Base-by-base conservation (phyloP, 2,329 filamentous ascomycete species). In the Colletotrichum costaricense region DNA sequence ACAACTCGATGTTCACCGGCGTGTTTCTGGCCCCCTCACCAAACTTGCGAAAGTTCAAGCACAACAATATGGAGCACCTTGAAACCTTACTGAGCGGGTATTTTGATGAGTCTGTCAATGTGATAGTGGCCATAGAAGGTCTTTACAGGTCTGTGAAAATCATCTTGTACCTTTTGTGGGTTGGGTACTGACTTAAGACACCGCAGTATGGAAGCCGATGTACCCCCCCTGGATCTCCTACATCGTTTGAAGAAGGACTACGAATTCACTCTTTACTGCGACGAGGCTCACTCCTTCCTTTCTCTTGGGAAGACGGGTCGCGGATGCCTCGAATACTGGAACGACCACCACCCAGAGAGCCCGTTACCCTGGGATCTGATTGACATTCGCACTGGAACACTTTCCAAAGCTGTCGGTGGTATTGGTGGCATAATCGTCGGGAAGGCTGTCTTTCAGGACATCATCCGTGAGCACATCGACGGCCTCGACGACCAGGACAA, bases 311-410 rank as follows among this genome's bases (percentile, higher is more conserved):
- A 58, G 38, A 76, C 64, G 14, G 75, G 75, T 7, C 69, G 64
- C 5, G 74, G 75, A 28, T 76, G 72, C 22, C 30, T 76, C 26
- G 74, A 76, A 42, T 58, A 72, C 60, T 74, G 74, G 72, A 76
- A 73, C 16, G 67, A 76, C 26, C 46, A 38, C 24, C 72, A 75
- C 4, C 24, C 64, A 22, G 62, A 74, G 22, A 49, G 14, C 52
- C 60, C 56, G 0, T 58, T 75, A 2, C 67, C 74, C 2, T 66
- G 26, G 54, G 67, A 76, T 19, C 38, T 75, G 24, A 71, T 76
- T 35, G 74, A 76, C 42, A 59, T 76, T 16, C 69, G 75, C 22
- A 76, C 74, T 2, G 69, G 67, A 3, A 76, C 74, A 5, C 62
- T 76, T 0, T 75, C 75, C n/a, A 73, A 67, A 16, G 63, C 72